Evolutionary conservation across 192 early-diverging fungal genomes (phyloP).

Genomic region (Thamnidium elegans): DNA sequence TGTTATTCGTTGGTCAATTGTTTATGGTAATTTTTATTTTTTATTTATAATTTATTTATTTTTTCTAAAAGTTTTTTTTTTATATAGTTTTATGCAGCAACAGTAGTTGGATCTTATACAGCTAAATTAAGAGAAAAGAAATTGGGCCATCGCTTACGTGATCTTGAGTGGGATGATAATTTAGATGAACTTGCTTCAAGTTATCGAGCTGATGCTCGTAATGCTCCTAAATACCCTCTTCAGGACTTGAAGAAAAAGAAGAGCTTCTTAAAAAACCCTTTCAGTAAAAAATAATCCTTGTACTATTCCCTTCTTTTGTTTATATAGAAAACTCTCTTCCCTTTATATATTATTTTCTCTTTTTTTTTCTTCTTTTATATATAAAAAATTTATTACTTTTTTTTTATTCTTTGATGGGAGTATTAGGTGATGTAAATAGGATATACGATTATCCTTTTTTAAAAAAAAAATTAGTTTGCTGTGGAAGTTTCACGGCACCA

Average conservation of each 20-base stretch:
- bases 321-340: background rate
- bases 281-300: slow-evolving; percentile 9
- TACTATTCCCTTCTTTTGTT: background rate
- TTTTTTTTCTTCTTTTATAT: too few relatives aligned
- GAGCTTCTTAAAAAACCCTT: slow-evolving; percentile 1
- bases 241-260: slow-evolving; percentile 15
- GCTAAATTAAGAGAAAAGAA: slow-evolving; percentile 23
- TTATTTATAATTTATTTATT: background rate
- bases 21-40: slow-evolving; percentile 23
- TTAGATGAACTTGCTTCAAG: slow-evolving; percentile 18
- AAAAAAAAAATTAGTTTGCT: too few relatives aligned
- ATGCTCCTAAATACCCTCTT: slow-evolving; percentile 33
- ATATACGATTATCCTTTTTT: too few relatives aligned
- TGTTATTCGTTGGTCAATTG: slow-evolving; percentile 29
- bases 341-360: too few relatives aligned
- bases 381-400: too few relatives aligned
- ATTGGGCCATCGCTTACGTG: slow-evolving; percentile 33
- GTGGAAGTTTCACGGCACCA: too few relatives aligned
- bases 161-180: slow-evolving; percentile 32
- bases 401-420: too few relatives aligned
- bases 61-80: background rate
- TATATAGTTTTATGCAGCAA: slow-evolving; percentile 29
- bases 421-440: too few relatives aligned
- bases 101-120: slow-evolving; percentile 22
- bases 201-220: slow-evolving; percentile 23